Evolutionary conservation across 2,329 filamentous ascomycete species (phyloP), one percentile per base, ranked within the genome.

Genomic region (Sporothrix variecibatus): DNA sequence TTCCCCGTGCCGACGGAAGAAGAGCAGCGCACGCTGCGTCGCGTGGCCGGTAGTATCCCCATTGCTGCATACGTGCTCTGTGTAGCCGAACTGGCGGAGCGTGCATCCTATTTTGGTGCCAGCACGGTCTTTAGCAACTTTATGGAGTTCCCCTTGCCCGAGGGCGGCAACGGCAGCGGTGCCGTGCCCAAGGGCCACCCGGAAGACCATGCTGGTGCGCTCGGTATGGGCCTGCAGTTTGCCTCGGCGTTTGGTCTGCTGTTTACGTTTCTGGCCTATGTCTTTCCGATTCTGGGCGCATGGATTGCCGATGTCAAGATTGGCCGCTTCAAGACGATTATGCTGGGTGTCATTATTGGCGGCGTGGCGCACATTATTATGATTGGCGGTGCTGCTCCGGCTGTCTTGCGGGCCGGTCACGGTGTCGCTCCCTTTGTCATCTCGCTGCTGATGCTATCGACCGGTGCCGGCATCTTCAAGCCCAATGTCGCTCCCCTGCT

Each of bases 381-480:
- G 73, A 86, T 92, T 74, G 82, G 89, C 17, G 91, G 90, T 0
- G 88, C 90, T 17, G 84, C 91, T 11, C 91, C 91, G 0, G 80
- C 83, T 1, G 85, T 91, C 17, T 87, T 93, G 67, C 82, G 85
- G 28, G 78, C 56, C 53, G 82, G 87, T 7, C 81, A 87, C 1
- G 84, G 84, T 26, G 86, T 91, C n/a, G 88, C 85, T 0, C 87
- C 87, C 8, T 91, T 93, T 73, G 81, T 91, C 1, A 82, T 90
- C 40, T 89, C 89, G 31, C 85, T 93, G 77, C 81, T 93, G 62
- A 85, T 93, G 74, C 90, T 93, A 80, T 90, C 90, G 1, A 78
- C 93, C 6, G 91, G 91, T 62, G 91, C 90, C 1, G 91, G 91
- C 74, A 88, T 90, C 74, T 93, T 93, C 86, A 94, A 93, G 82